Evolutionary conservation across 192 early-diverging fungal species (phyloP), one percentile per base, ranked within the genome.

Genomic region (Coemansia sp.): DNA sequence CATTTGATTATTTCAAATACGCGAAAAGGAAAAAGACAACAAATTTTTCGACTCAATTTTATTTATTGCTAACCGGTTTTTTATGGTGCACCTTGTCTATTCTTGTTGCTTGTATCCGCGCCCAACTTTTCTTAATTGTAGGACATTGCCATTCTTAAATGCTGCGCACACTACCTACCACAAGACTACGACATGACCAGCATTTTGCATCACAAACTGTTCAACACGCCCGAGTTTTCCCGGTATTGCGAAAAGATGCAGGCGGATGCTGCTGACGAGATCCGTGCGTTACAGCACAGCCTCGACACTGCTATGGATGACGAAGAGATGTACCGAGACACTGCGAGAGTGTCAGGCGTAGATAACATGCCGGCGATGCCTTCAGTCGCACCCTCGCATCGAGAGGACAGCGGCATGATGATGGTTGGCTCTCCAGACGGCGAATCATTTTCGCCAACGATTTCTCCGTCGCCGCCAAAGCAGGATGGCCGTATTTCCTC

Each of bases 401-500:
- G 36, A 5, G 28, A 55, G 15, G 57, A 63, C 36, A 64, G 45
- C 7, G 43, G 54, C 14, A 48, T 52, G 8, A 75, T 73, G 73
- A 18, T 65, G 18, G 54, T 38, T 1, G 73, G 58, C 4, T 72
- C 76, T 12, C 76, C 76, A 3, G 67, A 72, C 9, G 68, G 60
- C 55, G 68, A 71, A 51, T 33, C 73, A 11, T 84, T 76, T 52
- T 84, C 72, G 28, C 81, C 81, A 22, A 72, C 77, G 5, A 68
- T 79, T 34, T 84, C 81, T 37, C 76, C 81, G 0, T 78, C 81
- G 18, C 81, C 81, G 34, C 76, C 77, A 43, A 54, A 69, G 52
- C 55, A 60, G 20, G 60, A 38, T 65, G 18, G 72, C 58, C 64
- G 69, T 28, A 22, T 35, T 9, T 18, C 45, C n/a, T 15, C 20